Evolutionary conservation across 1,284 basidiomycete species (phyloP).

Genomic region (Moesziomyces sp.): DNA sequence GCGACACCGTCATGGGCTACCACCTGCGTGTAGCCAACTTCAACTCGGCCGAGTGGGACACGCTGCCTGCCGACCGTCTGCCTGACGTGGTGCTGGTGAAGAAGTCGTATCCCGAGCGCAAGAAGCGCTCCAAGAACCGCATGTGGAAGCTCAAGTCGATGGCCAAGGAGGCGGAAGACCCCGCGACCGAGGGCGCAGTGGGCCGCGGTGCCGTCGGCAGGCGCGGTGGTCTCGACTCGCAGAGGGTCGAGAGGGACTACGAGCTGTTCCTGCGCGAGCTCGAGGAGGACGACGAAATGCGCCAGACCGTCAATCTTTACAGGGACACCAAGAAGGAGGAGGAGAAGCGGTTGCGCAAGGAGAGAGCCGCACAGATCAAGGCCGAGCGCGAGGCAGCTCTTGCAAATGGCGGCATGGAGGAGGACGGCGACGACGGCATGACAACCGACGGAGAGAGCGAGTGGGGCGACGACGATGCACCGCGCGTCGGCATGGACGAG

Average conservation of each 20-base stretch:
- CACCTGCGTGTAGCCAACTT: conserved; percentile 89
- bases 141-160: conserved; percentile 92
- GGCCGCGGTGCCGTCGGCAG: conserved; percentile 87
- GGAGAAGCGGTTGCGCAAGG: conserved; percentile 66
- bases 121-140: conserved; percentile 88
- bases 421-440: conserved; percentile 63
- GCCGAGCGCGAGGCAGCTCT: conserved; percentile 65
- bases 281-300: conserved; percentile 95
- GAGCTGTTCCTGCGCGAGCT: conserved; percentile 94
- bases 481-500: conserved; percentile 77
- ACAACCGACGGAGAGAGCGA: conserved; percentile 71
- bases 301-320: conserved; percentile 88
- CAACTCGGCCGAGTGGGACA: conserved; percentile 87
- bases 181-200: conserved; percentile 56
- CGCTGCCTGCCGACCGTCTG: conserved; percentile 75
- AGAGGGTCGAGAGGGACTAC: conserved; percentile 95
- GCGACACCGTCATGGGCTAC: conserved; percentile 92
- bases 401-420: conserved; percentile 71
- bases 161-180: conserved; percentile 85
- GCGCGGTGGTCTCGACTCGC: conserved; percentile 88
- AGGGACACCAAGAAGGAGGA: conserved; percentile 71
- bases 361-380: conserved; percentile 45
- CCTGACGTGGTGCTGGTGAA: conserved; percentile 94
- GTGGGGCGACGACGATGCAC: conserved; percentile 80
- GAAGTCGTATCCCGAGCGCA: conserved; percentile 92